phyloP scores from a whole-genome alignment of 2,329 filamentous ascomycete species.

The Ophiostoma populinum region DNA sequence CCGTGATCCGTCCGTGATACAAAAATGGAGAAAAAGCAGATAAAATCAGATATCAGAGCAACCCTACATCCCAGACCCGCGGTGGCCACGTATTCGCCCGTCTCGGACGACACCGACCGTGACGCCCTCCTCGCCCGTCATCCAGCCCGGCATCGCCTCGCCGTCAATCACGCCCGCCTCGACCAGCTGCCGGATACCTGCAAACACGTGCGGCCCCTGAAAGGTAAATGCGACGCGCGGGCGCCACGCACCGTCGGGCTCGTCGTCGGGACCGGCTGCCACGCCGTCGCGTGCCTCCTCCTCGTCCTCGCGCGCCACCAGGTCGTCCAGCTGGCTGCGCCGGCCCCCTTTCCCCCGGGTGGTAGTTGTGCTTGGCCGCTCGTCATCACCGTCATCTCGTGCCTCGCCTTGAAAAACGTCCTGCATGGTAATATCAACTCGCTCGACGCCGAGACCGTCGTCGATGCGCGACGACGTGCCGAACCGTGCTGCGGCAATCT shows the following conservation, averaged over 20 bases:
- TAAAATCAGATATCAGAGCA: background rate
- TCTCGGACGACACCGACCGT: conserved; percentile 52
- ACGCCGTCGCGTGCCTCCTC: conserved; percentile 14
- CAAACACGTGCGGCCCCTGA: conserved; percentile 62
- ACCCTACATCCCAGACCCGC: conserved; percentile 30
- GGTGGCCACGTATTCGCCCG: conserved; percentile 45
- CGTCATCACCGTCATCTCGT: conserved; percentile 5
- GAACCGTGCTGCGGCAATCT: conserved; percentile 52
- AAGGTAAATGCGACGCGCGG: conserved; percentile 50
- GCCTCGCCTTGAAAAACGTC: conserved; percentile 31
- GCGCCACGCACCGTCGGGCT: conserved; percentile 23
- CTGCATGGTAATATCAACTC: conserved; percentile 40
- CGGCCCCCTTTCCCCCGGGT: conserved; percentile 7
- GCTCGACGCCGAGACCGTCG: conserved; percentile 45
- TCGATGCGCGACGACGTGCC: conserved; percentile 38
- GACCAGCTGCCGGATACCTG: conserved; percentile 60
- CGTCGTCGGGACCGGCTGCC: conserved; percentile 14
- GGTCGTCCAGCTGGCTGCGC: conserved; percentile 21
- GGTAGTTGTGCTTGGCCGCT: background rate
- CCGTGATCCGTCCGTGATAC: no score
- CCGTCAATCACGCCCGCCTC: conserved; percentile 62
- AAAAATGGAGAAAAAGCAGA: background rate
- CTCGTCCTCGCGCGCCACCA: conserved; percentile 18
- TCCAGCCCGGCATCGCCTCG: conserved; percentile 69
- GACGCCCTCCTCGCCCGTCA: conserved; percentile 74